Base-by-base conservation (phyloP, 192 early-diverging fungal genomes). In the Chytriomyces sp. region DNA sequence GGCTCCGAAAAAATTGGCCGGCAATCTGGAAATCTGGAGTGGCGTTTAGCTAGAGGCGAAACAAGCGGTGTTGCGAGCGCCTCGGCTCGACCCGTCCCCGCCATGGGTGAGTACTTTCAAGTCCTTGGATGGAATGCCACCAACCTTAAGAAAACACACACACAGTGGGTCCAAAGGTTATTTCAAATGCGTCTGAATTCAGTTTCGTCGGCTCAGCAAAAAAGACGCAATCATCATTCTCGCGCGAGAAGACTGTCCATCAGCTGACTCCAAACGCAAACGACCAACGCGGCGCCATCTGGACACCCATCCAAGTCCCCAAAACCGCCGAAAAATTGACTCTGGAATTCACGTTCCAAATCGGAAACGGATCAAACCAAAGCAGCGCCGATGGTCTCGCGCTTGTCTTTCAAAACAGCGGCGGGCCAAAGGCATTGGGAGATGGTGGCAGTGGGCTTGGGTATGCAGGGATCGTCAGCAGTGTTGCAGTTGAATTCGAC, bases 41-140 rank as follows among this genome's bases (percentile, higher is more conserved):
- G 82, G 82, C 59, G 78, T 6, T 48, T 48, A 26, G 75, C 77
- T 7, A 18, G 82, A 9, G 82, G 82, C 43, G 82, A 84, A 67
- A 45, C 73, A 24, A 20, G 23, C 72, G 16, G n/a, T 18, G 26
- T 48, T 18, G 13, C 20, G 16, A n/a, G 16, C 53, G 53, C 53
- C 20, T 57, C 53, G 20, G 53, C 53, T n/a, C 53, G 53, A 13
- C 20, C 53, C 13, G 53, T 57, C 20, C 53, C 53, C 1, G 16
- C 13, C 13, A n/a, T 57, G 53, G 20, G 53, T 57, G 5, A 57
- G 53, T 57, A 35, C 35, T 35, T 35, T 35, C 35, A 4, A 35
- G 35, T 4, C 35, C 35, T 35, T 35, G 35, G 35, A 1, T 35
- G 35, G 35, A 35, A 35, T 35, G 35, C 4, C 35, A 35, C 20